Conservation (phyloP, 495 filamentous ascomycete species). For the Articulospora tetracladia region DNA sequence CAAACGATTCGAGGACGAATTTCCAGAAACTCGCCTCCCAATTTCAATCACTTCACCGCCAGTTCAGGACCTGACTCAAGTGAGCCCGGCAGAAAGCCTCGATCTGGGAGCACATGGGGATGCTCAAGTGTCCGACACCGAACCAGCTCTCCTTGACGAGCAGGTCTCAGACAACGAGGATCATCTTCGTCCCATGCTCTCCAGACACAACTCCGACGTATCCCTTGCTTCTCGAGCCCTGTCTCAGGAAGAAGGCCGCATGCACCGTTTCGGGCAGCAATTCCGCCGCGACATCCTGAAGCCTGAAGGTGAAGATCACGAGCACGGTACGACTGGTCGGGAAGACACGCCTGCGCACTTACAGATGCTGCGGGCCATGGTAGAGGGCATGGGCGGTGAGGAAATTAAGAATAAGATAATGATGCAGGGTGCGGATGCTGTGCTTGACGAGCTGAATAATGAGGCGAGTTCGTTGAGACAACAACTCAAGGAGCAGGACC, state of each 20-base stretch:
- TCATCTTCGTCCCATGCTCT: slow-evolving; percentile 41
- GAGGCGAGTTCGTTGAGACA: slow-evolving; percentile 44
- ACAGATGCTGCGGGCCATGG: slow-evolving; percentile 49
- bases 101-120: slow-evolving; percentile 33
- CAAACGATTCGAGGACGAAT: slow-evolving; percentile 91
- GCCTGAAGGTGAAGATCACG: slow-evolving; percentile 37
- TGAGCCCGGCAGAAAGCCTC: slow-evolving; percentile 33
- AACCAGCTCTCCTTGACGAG: slow-evolving; percentile 33
- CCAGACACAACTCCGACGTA: slow-evolving; percentile 72
- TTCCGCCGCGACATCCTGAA: slow-evolving; percentile 67
- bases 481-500: slow-evolving; percentile 52
- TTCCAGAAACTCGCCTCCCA: slow-evolving; percentile 75
- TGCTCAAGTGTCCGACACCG: slow-evolving; percentile 31
- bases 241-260: slow-evolving; percentile 82
- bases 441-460: slow-evolving; percentile 53
- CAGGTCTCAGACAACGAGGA: slow-evolving; percentile 37
- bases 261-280: slow-evolving; percentile 79
- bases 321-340: slow-evolving; percentile 35
- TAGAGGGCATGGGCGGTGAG: slow-evolving; percentile 63
- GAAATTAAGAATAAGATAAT: slow-evolving; percentile 52
- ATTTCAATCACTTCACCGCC: slow-evolving; percentile 18
- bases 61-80: slow-evolving; percentile 13
- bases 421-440: slow-evolving; percentile 49
- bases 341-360: slow-evolving; percentile 56
- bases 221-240: slow-evolving; percentile 75